phyloP scores from a whole-genome alignment of 352 stramenopile genomes.

The Globisporangium echinulatum region DNA sequence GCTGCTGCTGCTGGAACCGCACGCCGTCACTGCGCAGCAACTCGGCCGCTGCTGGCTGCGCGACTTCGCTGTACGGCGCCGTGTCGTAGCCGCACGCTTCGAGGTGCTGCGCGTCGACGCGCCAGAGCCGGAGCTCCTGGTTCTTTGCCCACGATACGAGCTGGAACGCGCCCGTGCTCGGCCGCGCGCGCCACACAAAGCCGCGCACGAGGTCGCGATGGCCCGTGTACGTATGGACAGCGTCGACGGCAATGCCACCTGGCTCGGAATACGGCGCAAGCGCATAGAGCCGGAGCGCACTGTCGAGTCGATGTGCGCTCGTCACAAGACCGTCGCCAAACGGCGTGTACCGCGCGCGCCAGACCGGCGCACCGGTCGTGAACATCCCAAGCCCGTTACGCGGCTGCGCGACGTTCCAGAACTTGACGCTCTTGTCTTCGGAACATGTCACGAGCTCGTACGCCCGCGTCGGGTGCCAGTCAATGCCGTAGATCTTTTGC shows the following conservation, averaged over 20 bases:
- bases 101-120: constrained; percentile 52
- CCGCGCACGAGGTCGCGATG: constrained; percentile 58
- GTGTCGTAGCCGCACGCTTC: constrained; percentile 56
- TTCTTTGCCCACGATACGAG: constrained; percentile 80
- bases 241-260: constrained; percentile 21
- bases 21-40: constrained; percentile 23
- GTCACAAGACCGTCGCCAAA: constrained; percentile 82
- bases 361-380: constrained; percentile 54
- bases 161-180: constrained; percentile 43
- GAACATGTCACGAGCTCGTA: constrained; percentile 83
- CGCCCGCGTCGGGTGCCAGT: constrained; percentile 73
- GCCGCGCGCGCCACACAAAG: constrained; percentile 55
- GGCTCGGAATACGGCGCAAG: constrained; percentile 25
- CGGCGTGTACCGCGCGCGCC: constrained; percentile 66
- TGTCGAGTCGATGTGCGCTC: constrained; percentile 59
- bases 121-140: constrained; percentile 71
- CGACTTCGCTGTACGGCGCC: constrained; percentile 21
- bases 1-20: constrained; percentile 16
- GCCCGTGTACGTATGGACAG: constrained; percentile 56
- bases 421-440: constrained; percentile 80
- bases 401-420: constrained; percentile 71
- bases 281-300: constrained; percentile 57
- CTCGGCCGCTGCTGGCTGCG: constrained; percentile 5
- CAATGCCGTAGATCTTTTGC: constrained; percentile 78
- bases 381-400: constrained; percentile 56